Evolutionary conservation across 495 filamentous ascomycete genomes (phyloP).

Genomic region (Aspergillus nidulans): DNA sequence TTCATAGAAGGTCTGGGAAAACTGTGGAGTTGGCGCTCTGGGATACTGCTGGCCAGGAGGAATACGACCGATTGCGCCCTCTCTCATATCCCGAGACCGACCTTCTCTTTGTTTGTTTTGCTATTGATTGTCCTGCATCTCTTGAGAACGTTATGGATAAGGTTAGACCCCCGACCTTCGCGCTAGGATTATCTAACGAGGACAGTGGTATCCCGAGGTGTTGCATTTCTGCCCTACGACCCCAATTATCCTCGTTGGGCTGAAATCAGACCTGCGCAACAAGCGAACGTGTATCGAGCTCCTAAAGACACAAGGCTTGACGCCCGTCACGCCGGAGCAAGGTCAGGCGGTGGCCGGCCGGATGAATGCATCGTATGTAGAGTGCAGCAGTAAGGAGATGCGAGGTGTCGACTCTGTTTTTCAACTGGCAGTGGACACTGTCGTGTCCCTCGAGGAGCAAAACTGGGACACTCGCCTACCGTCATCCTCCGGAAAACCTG

Average conservation of each 20-base stretch:
- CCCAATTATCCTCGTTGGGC: slow-evolving; percentile 87
- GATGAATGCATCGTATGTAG: slow-evolving; percentile 93
- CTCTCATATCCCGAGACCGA: slow-evolving; percentile 98
- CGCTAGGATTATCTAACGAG: not conserved
- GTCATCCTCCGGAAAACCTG: slow-evolving; percentile 13
- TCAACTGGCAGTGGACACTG: slow-evolving; percentile 78
- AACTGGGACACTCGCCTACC: slow-evolving; percentile 25
- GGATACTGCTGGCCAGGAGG: slow-evolving; percentile 98
- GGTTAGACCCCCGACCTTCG: slow-evolving; percentile 46
- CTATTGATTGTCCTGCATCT: slow-evolving; percentile 97
- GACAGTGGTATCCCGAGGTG: slow-evolving; percentile 97
- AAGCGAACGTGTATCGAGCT: slow-evolving; percentile 97
- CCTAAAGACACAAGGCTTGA: slow-evolving; percentile 94
- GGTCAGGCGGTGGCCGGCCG: slow-evolving; percentile 78
- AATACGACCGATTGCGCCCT: slow-evolving; percentile 93
- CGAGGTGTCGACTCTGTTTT: slow-evolving; percentile 94
- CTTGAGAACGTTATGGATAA: slow-evolving; percentile 98
- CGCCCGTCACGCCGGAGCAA: slow-evolving; percentile 87
- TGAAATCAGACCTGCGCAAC: slow-evolving; percentile 92
- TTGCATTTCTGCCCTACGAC: slow-evolving; percentile 98
- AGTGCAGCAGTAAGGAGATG: slow-evolving; percentile 98
- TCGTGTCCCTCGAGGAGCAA: slow-evolving; percentile 54
- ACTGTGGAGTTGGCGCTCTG: slow-evolving; percentile 93
- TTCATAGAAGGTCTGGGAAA: slow-evolving; percentile 81
- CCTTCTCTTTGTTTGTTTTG: slow-evolving; percentile 97